These are phyloP conservation scores for Podospora comata DNA, from an alignment of 495 filamentous ascomycete species.

Conservation along the genomic window DNA sequence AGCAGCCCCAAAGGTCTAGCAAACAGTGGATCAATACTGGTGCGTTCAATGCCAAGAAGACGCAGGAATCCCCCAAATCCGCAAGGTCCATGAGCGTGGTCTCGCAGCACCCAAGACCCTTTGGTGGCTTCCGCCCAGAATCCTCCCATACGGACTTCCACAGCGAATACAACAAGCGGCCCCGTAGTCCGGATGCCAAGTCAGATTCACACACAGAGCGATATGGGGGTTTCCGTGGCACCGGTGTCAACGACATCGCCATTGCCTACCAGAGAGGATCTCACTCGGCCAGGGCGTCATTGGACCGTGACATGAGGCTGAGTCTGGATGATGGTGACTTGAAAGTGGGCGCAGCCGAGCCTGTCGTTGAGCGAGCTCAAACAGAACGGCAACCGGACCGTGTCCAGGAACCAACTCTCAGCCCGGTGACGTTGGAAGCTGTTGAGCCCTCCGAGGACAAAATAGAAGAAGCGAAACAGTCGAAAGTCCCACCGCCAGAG, in stretches of 20 bases:
- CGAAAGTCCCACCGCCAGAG: background rate
- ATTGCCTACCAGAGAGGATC: constrained; percentile 37
- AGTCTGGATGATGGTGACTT: constrained; percentile 21
- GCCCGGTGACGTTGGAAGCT: constrained; percentile 11
- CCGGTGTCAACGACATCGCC: constrained; percentile 34
- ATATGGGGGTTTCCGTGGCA: constrained; percentile 34
- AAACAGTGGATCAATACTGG: constrained; percentile 63
- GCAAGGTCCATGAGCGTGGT: constrained; percentile 43
- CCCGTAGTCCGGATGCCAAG: constrained; percentile 47
- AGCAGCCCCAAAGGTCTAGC: constrained; percentile 45
- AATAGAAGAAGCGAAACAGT: background rate
- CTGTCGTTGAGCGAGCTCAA: constrained; percentile 2
- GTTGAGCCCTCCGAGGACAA: background rate
- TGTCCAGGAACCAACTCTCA: background rate
- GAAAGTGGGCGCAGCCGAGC: constrained; percentile 22
- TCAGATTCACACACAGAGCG: constrained; percentile 37
- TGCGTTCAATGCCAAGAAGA: constrained; percentile 37
- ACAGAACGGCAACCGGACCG: constrained; percentile 14
- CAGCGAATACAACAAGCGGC: constrained; percentile 36
- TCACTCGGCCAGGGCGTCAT: constrained; percentile 39
- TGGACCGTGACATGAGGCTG: constrained; percentile 34
- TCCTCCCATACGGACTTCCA: constrained; percentile 41
- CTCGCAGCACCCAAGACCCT: constrained; percentile 40
- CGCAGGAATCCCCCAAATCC: constrained; percentile 45
- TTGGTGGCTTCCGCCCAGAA: constrained; percentile 33